Conservation (phyloP, 2,329 filamentous ascomycete species). For the Pyrenochaeta sp. region DNA sequence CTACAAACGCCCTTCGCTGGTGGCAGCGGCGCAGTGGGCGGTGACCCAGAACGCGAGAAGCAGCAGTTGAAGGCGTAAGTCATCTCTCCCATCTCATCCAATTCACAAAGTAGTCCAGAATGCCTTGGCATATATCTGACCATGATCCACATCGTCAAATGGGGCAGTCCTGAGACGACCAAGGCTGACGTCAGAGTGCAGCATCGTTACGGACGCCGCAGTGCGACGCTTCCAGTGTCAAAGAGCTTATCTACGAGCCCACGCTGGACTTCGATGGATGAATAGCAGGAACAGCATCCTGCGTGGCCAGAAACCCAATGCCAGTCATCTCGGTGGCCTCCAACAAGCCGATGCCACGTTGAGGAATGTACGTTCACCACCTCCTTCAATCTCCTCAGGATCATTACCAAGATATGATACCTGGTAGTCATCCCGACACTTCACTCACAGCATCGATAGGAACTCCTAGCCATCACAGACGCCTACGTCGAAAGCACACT, state of each 20-base stretch:
- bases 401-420: not conserved
- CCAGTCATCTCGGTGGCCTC: constrained; percentile 57
- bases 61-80: constrained; percentile 63
- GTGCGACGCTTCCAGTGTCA: constrained; percentile 68
- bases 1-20: constrained; percentile 62
- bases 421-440: too few species aligned
- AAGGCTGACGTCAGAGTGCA: constrained; percentile 43
- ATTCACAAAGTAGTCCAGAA: not conserved
- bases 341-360: constrained; percentile 58
- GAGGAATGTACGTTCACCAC: constrained; percentile 52
- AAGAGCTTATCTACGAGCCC: constrained; percentile 65
- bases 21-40: constrained; percentile 49
- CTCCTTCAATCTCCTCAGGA: not conserved
- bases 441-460: too few species aligned
- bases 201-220: constrained; percentile 67
- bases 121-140: not conserved
- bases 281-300: constrained; percentile 61
- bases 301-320: constrained; percentile 57
- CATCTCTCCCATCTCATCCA: constrained; percentile 1
- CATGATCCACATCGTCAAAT: too few species aligned
- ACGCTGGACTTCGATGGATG: constrained; percentile 66
- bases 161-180: not conserved
- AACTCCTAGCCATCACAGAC: constrained; percentile 65
- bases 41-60: constrained; percentile 63
- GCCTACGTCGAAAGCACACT: constrained; percentile 63